Evolutionary conservation across 2,329 filamentous ascomycete genomes (phyloP).

Genomic region (Pestalotiopsis sp.): DNA sequence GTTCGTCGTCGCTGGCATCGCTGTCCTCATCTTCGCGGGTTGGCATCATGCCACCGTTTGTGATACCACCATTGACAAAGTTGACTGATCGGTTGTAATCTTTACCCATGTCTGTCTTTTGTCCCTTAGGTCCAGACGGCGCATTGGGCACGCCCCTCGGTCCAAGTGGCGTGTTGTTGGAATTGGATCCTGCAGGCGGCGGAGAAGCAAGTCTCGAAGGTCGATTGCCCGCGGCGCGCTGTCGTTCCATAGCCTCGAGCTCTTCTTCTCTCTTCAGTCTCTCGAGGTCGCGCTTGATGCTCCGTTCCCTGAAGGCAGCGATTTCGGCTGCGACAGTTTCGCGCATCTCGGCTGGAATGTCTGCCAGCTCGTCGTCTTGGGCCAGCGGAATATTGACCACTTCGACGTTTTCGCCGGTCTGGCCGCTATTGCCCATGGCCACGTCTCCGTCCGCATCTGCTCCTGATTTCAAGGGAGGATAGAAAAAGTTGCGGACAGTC

Average conservation of each 20-base stretch:
- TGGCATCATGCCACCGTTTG: slow-evolving; percentile 60
- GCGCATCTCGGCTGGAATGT: slow-evolving; percentile 95
- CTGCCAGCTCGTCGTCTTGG: slow-evolving; percentile 89
- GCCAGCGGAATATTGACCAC: slow-evolving; percentile 88
- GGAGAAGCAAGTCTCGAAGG: slow-evolving; percentile 74
- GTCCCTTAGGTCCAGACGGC: slow-evolving; percentile 66
- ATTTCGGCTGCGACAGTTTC: slow-evolving; percentile 95
- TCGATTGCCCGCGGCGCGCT: slow-evolving; percentile 67
- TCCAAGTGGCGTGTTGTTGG: slow-evolving; percentile 78
- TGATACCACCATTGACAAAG: slow-evolving; percentile 80
- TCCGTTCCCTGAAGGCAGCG: slow-evolving; percentile 88
- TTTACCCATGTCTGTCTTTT: slow-evolving; percentile 48
- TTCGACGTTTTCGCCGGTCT: slow-evolving; percentile 70
- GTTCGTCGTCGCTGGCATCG: slow-evolving; percentile 83
- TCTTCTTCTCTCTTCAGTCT: slow-evolving; percentile 88
- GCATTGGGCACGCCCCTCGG: slow-evolving; percentile 74
- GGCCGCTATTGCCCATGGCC: slow-evolving; percentile 66
- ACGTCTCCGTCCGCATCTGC: slow-evolving; percentile 69
- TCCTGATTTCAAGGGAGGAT: slow-evolving; percentile 58
- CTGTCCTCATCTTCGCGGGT: slow-evolving; percentile 83
- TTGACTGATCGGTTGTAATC: slow-evolving; percentile 63
- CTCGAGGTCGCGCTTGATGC: slow-evolving; percentile 85
- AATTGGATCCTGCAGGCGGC: slow-evolving; percentile 49
- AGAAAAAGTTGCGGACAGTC: slow-evolving; percentile 72
- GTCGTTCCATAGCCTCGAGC: slow-evolving; percentile 82